Conservation (phyloP, 2,329 filamentous ascomycete species). For the Cordyceps farinosa region DNA sequence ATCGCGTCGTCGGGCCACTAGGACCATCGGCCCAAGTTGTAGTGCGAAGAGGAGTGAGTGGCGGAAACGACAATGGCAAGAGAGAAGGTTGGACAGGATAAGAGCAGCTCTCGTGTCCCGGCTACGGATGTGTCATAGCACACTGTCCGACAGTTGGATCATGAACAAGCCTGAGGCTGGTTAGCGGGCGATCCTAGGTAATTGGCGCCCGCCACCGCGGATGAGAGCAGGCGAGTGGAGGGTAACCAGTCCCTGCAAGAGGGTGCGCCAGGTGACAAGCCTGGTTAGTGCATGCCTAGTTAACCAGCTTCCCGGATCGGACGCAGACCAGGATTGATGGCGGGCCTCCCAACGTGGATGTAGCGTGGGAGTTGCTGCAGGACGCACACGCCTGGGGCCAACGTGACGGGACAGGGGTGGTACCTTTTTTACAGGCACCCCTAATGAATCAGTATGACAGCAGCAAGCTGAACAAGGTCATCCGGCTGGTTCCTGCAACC, state of each 20-base stretch:
- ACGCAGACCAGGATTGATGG: slow-evolving; percentile 10
- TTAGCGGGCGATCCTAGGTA: too few relatives aligned
- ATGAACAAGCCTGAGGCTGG: too few relatives aligned
- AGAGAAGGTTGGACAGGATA: too few relatives aligned
- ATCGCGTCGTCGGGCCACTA: slow-evolving; percentile 1
- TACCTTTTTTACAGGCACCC: slow-evolving; percentile 1
- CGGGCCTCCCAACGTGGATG: slow-evolving; percentile 9
- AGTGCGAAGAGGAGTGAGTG: not conserved
- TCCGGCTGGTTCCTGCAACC: not conserved
- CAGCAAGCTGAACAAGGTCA: not conserved
- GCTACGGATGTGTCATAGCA: too few relatives aligned
- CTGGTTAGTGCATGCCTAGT: not conserved
- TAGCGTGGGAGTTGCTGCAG: slow-evolving; percentile 7
- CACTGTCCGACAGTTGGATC: too few relatives aligned
- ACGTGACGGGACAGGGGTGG: not conserved
- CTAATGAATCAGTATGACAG: not conserved
- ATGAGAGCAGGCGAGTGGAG: not conserved
- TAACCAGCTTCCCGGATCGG: slow-evolving; percentile 13
- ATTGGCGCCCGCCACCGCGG: not conserved
- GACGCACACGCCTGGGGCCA: not conserved
- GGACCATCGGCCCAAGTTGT: not conserved
- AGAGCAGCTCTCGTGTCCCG: too few relatives aligned
- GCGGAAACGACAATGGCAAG: not conserved
- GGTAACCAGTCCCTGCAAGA: not conserved
- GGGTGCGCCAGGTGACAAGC: not conserved